Base-by-base conservation (phyloP, 116 monocot genomes). In the Phalaenopsis hybrid region DNA sequence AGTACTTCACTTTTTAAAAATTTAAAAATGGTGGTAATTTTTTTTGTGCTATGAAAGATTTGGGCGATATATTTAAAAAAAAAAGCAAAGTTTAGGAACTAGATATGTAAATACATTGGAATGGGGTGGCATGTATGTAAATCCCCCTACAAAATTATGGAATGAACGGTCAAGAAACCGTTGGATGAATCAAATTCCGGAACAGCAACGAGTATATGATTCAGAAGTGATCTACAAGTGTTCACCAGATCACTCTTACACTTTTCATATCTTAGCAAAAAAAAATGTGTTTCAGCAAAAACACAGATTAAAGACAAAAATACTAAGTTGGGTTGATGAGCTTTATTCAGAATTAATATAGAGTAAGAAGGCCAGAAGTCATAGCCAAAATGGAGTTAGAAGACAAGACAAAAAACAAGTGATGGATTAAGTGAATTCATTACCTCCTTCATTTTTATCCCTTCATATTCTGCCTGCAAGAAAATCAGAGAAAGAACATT, bases 381-480 rank as follows among this genome's bases (percentile, higher is more conserved):
- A 69, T 69, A 33, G 10, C 33, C 33, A 20, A 10, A 23, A n/a
- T 23, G 63, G 5, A 63, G n/a, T 0, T 63, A 23, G 11, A 63
- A 63, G 63, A 63, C 7, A 68, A 68, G 1, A 21, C 23, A 12
- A 20, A 59, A 18, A 52, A 52, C 4, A 63, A 63, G 11, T 10
- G 33, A 31, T 69, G 69, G 10, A 34, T 31, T 34, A 10, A 69
- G 0, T 20, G 17, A 25, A 82, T 46, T 48, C n/a, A 61, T 82
- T 86, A 95, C 93, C 93, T 95, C 95, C 34, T 87, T 52, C 74
- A 84, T 90, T 87, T 84, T 85, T 79, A 95, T 82, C 58, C 86
- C 93, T 74, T 46, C 52, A 74, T 89, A 88, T 79, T 87, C 81
- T 79, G 82, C 89, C 95, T 95, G 95, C 48, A 87, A 84, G 48